Evolutionary conservation across 1,139 yeast species (phyloP), one percentile per base, ranked within the genome.

Genomic region (Citeromyces siamensis): DNA sequence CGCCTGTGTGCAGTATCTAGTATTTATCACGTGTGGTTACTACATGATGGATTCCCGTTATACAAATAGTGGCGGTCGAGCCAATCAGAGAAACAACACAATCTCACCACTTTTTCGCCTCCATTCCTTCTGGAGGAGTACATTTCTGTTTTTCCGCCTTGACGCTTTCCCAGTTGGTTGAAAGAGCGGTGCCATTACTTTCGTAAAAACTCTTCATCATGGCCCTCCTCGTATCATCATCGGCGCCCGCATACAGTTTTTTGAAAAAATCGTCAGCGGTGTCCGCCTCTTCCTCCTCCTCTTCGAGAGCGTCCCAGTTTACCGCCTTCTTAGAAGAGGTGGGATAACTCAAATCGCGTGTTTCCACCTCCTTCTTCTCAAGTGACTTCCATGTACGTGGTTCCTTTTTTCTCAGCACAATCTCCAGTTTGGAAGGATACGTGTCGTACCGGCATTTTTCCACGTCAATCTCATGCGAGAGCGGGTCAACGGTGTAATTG

Each of bases 161-260:
- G 2, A 94, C 97, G 42, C 85, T 95, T n/a, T 62, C 71, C 99
- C 99, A 93, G 53, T 84, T 82, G 5, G 98, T 93, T 36, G 94
- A 84, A 43, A 93, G 63, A 1, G 94, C 76, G 0, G 98, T 93
- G 14, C 99, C 99, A 46, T 83, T 82, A 47, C 95, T 83, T 57
- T 93, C 96, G n/a, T 75, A 66, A 50, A 74, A 90, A 38, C 95
- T 84, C 59, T 93, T 93, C 93, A 85, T 82, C 97, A 93, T 93
- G 2, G 99, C 99, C 40, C 94, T 68, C 46, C 66, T 67, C 1
- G 95, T 80, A 50, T 90, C 95, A 8, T 82, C 94, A 51, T 86
- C 95, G 0, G 94, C 93, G 45, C 71, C 76, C 31, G 71, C 68
- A 58, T 81, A 93, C 9, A 93, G 55, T 42, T 74, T 67, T 45